Conservation (phyloP, 345 rosid genomes). For the Trapa incisa region DNA sequence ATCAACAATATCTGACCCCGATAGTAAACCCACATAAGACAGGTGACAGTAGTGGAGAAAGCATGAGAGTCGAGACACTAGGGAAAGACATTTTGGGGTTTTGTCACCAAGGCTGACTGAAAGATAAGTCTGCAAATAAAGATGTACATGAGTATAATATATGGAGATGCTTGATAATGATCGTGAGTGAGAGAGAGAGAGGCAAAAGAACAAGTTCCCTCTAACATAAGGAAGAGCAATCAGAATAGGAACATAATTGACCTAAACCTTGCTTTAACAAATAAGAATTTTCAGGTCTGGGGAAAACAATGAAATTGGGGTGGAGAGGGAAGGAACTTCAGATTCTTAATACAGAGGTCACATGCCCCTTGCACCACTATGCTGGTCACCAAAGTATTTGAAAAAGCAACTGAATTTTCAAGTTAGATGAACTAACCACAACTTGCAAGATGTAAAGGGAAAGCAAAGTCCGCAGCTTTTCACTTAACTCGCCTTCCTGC, state of each 20-base stretch:
- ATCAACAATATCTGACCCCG: constrained; percentile 44
- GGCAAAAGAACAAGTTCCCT: neutral
- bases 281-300: too few relatives aligned
- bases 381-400: neutral
- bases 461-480: constrained; percentile 54
- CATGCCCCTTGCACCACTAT: neutral
- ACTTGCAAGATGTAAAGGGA: constrained; percentile 61
- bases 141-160: constrained; percentile 4
- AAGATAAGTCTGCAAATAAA: constrained; percentile 47
- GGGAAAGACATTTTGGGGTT: constrained; percentile 23
- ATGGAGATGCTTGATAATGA: constrained; percentile 6
- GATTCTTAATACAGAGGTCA: neutral
- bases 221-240: neutral
- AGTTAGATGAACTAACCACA: constrained; percentile 36
- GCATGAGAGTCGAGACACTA: constrained; percentile 31
- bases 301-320: too few relatives aligned
- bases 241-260: too few relatives aligned
- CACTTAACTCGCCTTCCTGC: constrained; percentile 43
- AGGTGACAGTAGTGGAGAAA: constrained; percentile 44
- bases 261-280: too few relatives aligned
- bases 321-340: neutral
- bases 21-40: constrained; percentile 52
- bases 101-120: constrained; percentile 35
- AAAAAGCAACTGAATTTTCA: constrained; percentile 7
- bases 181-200: neutral